phyloP scores from a whole-genome alignment of 495 filamentous ascomycete species.

The Annulohypoxylon maeteangense region DNA sequence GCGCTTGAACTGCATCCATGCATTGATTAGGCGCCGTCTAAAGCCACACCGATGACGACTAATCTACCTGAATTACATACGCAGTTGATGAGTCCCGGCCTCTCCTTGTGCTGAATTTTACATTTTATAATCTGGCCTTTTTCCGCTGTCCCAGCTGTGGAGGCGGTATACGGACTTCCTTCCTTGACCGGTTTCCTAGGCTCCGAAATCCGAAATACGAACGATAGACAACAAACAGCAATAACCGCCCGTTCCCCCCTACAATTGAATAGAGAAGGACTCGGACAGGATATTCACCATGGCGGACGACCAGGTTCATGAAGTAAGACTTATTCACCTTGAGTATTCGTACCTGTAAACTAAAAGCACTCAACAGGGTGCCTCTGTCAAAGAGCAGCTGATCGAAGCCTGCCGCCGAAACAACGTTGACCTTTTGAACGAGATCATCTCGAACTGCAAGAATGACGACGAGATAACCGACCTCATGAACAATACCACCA shows the following conservation, averaged over 20 bases:
- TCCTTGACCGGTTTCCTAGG: not conserved
- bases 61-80: not conserved
- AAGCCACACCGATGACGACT: constrained; percentile 14
- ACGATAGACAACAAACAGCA: not conserved
- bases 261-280: not conserved
- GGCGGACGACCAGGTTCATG: constrained; percentile 59
- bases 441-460: constrained; percentile 62
- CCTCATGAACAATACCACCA: constrained; percentile 84
- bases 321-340: constrained; percentile 42
- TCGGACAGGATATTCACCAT: constrained; percentile 45
- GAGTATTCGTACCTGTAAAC: not conserved
- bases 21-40: constrained; percentile 13
- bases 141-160: not conserved
- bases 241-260: not conserved
- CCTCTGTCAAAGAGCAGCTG: constrained; percentile 82
- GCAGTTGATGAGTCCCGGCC: not conserved
- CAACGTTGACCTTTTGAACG: constrained; percentile 82
- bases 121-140: not conserved
- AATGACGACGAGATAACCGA: constrained; percentile 65
- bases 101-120: not conserved
- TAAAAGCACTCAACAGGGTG: constrained; percentile 69
- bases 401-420: constrained; percentile 94
- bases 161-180: not conserved
- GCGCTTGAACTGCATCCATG: not conserved
- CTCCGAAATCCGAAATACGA: not conserved